Conservation (phyloP, 2,329 filamentous ascomycete genomes). For the Pseudocercospora musae region DNA sequence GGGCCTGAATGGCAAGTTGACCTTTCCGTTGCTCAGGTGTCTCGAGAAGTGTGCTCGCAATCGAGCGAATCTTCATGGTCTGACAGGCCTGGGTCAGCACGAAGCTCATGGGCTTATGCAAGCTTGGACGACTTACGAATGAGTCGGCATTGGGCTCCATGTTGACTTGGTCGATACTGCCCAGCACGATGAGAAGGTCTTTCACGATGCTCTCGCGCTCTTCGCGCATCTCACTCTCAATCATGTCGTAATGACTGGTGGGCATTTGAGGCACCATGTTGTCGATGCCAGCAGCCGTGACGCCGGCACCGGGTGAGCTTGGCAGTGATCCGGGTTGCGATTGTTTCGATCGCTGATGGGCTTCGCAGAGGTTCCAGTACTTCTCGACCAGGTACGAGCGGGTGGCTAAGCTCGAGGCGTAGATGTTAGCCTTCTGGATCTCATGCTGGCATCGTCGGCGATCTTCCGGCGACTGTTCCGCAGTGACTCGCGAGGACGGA, state of each 20-base stretch:
- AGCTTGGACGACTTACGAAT: conserved; percentile 50
- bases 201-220: conserved; percentile 81
- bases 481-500: conserved; percentile 31
- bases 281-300: conserved; percentile 38
- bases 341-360: conserved; percentile 42
- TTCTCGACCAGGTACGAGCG: conserved; percentile 83
- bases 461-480: conserved; percentile 37
- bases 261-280: conserved; percentile 32
- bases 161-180: conserved; percentile 76
- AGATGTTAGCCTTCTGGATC: conserved; percentile 89
- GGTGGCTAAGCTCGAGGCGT: conserved; percentile 75
- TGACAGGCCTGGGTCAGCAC: conserved; percentile 30
- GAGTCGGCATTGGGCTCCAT: conserved; percentile 70
- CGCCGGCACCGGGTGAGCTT: conserved; percentile 33
- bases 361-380: conserved; percentile 73
- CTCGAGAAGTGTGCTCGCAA: conserved; percentile 75
- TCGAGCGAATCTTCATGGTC: conserved; percentile 80
- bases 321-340: conserved; percentile 43
- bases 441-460: conserved; percentile 66
- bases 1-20: conserved; percentile 55
- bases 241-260: conserved; percentile 41
- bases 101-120: neutral
- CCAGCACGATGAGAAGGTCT: conserved; percentile 70
- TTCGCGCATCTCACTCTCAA: conserved; percentile 63
- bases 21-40: conserved; percentile 54